Evolutionary conservation across 352 stramenopile genomes (phyloP).

Genomic region (Pythium insidiosum): DNA sequence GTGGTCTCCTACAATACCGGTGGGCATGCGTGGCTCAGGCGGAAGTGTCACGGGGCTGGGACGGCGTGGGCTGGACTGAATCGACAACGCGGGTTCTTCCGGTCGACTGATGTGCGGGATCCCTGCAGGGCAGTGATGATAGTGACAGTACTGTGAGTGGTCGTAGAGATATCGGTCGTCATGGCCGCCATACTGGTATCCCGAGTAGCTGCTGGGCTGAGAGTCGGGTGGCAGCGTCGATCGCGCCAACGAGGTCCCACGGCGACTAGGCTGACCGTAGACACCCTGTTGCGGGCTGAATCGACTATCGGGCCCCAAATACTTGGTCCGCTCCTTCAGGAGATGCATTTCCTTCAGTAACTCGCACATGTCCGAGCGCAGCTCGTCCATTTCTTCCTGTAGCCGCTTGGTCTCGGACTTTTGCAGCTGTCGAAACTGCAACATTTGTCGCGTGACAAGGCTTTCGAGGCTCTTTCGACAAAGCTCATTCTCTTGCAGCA

Average conservation of each 20-base stretch:
- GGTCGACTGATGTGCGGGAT: slow-evolving; percentile 7
- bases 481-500: slow-evolving; percentile 37
- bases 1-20: slow-evolving; percentile 11
- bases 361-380: slow-evolving; percentile 54
- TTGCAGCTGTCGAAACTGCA: slow-evolving; percentile 34
- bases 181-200: slow-evolving; percentile 1
- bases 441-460: slow-evolving; percentile 40
- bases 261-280: neutral
- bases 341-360: slow-evolving; percentile 60
- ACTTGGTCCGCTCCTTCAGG: slow-evolving; percentile 63
- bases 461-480: slow-evolving; percentile 40
- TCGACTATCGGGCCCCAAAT: slow-evolving; percentile 39
- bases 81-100: neutral
- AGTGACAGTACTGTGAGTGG: slow-evolving; percentile 9
- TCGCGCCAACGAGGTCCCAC: neutral
- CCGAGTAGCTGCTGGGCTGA: slow-evolving; percentile 3
- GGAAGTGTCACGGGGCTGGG: neutral
- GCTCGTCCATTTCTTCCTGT: slow-evolving; percentile 51
- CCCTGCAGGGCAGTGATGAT: slow-evolving; percentile 12
- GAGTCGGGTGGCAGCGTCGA: slow-evolving; percentile 1
- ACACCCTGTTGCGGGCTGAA: slow-evolving; percentile 9
- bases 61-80: neutral
- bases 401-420: slow-evolving; percentile 43
- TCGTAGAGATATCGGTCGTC: slow-evolving; percentile 1
- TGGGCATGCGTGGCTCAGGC: neutral